Evolutionary conservation across 2,329 filamentous ascomycete species (phyloP).

Genomic region (Diplodia seriata): DNA sequence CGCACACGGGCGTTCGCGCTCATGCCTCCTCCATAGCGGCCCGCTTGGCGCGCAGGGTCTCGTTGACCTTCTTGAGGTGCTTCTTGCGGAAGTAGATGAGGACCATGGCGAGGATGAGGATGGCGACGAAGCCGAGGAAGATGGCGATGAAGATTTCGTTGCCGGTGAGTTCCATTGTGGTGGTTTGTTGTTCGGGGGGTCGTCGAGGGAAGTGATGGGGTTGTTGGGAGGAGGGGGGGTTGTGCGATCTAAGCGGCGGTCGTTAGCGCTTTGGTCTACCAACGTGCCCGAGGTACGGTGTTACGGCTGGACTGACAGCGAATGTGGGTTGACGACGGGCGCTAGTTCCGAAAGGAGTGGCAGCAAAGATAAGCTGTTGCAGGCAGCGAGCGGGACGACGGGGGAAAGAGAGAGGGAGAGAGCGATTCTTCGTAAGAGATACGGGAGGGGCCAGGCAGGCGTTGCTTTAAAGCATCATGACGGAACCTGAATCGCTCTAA

Average conservation of each 20-base stretch:
- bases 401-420: neutral
- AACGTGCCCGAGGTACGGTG: too few relatives aligned
- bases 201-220: neutral
- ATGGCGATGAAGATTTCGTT: slow-evolving; percentile 20
- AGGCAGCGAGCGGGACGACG: neutral
- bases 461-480: neutral
- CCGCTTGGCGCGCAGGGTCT: neutral
- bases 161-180: slow-evolving; percentile 11
- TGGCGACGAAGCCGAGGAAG: slow-evolving; percentile 6
- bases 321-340: neutral
- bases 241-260: neutral
- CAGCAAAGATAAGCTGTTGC: slow-evolving; percentile 14
- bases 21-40: slow-evolving; percentile 4
- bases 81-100: slow-evolving; percentile 21
- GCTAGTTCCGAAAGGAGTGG: neutral
- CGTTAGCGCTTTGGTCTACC: neutral
- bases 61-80: slow-evolving; percentile 14
- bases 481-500: too few relatives aligned
- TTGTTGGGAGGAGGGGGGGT: neutral
- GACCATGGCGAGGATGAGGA: slow-evolving; percentile 13
- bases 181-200: neutral
- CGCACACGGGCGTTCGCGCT: neutral
- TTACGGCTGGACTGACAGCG: neutral
- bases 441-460: neutral
- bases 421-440: neutral